Evolutionary conservation across 163 green algal species (phyloP).

Genomic region (Scenedesmus sp.): DNA sequence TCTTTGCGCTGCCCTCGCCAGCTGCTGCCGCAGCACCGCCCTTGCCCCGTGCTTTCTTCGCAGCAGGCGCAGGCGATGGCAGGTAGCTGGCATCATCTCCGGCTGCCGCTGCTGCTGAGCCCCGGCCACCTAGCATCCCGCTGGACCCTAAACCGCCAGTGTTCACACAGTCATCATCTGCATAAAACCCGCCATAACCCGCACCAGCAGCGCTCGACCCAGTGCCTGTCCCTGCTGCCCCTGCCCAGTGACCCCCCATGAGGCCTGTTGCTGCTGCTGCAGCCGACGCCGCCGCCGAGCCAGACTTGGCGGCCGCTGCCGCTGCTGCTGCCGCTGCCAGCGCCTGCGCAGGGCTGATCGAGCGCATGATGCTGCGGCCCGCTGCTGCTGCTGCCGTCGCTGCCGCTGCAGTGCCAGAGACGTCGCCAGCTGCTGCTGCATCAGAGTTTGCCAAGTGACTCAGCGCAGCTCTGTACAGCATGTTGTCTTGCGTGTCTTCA

Average conservation of each 20-base stretch:
- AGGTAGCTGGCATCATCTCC: not conserved
- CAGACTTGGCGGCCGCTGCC: not conserved
- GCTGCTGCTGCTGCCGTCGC: not conserved
- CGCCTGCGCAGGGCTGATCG: slow-evolving; percentile 18
- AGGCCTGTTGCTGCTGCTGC: not conserved
- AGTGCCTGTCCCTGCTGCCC: not conserved
- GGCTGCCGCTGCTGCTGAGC: not conserved
- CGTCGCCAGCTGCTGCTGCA: not conserved
- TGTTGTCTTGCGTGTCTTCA: not conserved
- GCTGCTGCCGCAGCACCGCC: not conserved
- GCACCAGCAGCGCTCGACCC: not conserved
- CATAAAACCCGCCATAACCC: not conserved
- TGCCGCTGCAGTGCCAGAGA: not conserved
- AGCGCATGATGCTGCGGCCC: not conserved
- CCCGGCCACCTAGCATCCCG: not conserved
- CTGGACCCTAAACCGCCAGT: not conserved
- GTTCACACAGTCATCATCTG: not conserved
- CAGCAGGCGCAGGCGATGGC: not conserved
- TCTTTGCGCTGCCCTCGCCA: not conserved
- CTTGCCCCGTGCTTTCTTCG: not conserved
- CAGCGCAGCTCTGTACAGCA: not conserved
- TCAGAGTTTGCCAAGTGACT: slow-evolving; percentile 1
- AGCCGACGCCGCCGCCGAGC: slow-evolving; percentile 6
- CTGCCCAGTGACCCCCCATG: not conserved
- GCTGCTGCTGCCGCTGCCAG: slow-evolving; percentile 36